Conservation (phyloP, 306 rosid species). For the Prunus salicina region DNA sequence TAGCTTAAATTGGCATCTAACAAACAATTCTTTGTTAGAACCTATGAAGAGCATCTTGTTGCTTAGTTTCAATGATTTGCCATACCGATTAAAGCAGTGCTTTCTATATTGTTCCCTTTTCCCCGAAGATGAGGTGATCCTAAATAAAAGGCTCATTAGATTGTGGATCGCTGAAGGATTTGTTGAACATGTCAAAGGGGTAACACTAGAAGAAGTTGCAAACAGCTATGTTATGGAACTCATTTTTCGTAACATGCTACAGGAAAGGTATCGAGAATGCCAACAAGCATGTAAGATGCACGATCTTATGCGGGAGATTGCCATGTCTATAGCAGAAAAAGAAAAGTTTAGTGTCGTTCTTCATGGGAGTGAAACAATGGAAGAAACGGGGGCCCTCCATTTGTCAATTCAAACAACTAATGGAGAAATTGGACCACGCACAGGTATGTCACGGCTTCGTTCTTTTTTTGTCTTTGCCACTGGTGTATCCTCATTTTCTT, state of each 20-base stretch:
- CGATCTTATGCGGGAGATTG: conserved; percentile 24
- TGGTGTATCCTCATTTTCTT: not conserved
- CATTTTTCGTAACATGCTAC: conserved; percentile 18
- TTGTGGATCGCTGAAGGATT: conserved; percentile 26
- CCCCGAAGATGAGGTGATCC: not conserved
- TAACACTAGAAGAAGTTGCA: conserved; percentile 1
- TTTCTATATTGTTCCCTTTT: not conserved
- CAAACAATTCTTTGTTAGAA: conserved; percentile 1
- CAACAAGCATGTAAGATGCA: conserved; percentile 17
- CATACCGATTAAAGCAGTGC: conserved; percentile 18
- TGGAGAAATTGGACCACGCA: not conserved
- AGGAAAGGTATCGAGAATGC: not conserved
- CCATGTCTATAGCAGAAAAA: not conserved
- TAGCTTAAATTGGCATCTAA: conserved; percentile 18
- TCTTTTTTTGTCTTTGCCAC: conserved; percentile 4
- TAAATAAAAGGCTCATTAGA: not conserved
- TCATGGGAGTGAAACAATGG: not conserved
- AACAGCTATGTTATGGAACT: conserved; percentile 19
- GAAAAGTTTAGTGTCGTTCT: conserved; percentile 4
- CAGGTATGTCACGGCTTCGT: conserved; percentile 2
- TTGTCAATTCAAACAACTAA: conserved; percentile 1
- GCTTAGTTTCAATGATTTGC: conserved; percentile 26
- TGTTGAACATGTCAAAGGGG: not conserved
- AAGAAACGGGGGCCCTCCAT: not conserved
- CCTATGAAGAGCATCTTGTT: conserved; percentile 15